A percentile compares a stretch with the other conserved stretches of the same genome.
Conservation (phyloP, 2,329 filamentous ascomycete species). For the Aspergillus sp. region DNA sequence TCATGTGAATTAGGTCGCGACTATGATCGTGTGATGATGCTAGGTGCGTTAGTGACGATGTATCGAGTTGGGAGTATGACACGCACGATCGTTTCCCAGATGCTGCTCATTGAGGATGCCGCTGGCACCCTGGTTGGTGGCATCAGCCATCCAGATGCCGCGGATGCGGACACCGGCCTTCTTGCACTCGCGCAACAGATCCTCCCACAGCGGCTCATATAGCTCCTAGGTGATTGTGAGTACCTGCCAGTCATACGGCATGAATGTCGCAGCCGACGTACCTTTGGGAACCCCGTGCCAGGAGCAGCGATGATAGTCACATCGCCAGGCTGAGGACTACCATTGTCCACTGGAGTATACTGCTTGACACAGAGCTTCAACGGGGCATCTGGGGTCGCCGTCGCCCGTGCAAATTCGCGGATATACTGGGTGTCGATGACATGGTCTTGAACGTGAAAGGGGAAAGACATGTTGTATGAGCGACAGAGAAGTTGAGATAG, state of each 20-base stretch:
- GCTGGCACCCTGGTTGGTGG: conserved; percentile 73
- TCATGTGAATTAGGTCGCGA: conserved; percentile 68
- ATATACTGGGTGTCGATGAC: conserved; percentile 39
- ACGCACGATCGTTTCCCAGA: conserved; percentile 72
- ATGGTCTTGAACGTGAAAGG: conserved; percentile 49
- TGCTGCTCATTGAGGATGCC: conserved; percentile 68
- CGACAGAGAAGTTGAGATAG: background rate
- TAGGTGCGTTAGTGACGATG: conserved; percentile 1
- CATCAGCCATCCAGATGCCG: conserved; percentile 79
- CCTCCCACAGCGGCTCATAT: conserved; percentile 84
- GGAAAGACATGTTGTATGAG: conserved; percentile 21
- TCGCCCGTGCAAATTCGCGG: conserved; percentile 47
- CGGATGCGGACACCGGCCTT: conserved; percentile 63
- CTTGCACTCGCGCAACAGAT: conserved; percentile 59
- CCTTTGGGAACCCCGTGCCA: conserved; percentile 67
- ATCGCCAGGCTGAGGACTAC: conserved; percentile 44
- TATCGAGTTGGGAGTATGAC: background rate
- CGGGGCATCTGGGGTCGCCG: conserved; percentile 47
- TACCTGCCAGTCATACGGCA: background rate
- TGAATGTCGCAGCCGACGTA: conserved; percentile 16
- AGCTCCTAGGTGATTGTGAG: conserved; percentile 59
- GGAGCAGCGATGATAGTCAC: conserved; percentile 55
- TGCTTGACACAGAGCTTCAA: conserved; percentile 54
- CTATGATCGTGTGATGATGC: conserved; percentile 70
- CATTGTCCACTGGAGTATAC: conserved; percentile 51